Conservation (phyloP, 345 rosid genomes). For the Xanthoceras sorbifolium region DNA sequence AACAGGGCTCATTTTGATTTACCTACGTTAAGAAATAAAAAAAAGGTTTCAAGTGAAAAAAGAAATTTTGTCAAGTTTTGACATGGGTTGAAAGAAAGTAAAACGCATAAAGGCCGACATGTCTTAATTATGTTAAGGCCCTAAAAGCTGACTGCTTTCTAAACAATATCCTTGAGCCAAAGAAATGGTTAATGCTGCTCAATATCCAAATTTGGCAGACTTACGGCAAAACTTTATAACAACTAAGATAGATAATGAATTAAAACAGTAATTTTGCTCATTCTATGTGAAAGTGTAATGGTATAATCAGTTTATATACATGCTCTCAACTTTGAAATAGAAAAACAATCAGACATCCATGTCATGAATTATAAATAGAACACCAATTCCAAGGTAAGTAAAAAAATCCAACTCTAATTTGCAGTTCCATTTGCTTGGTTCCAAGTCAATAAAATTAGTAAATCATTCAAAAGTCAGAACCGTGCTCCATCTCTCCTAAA, state of each 20-base stretch:
- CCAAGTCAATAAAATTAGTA: too few relatives aligned
- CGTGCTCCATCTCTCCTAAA: not conserved
- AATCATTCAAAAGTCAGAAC: not conserved
- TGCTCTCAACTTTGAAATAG: not conserved
- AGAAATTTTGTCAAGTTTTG: not conserved
- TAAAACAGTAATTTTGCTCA: not conserved
- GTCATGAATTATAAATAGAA: too few relatives aligned
- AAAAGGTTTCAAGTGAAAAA: not conserved
- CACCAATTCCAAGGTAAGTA: too few relatives aligned
- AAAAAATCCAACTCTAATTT: not conserved
- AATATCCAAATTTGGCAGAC: not conserved
- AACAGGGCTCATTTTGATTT: not conserved
- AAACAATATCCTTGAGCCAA: conserved; percentile 3
- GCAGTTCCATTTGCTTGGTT: too few relatives aligned
- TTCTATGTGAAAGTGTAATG: not conserved
- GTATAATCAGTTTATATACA: not conserved
- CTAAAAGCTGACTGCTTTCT: not conserved
- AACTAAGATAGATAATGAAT: not conserved
- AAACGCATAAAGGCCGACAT: not conserved
- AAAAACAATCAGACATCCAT: not conserved
- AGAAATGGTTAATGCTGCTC: conserved; percentile 1
- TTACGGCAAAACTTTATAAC: not conserved
- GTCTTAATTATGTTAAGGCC: not conserved
- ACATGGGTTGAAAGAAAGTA: not conserved
- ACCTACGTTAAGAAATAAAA: not conserved